These are phyloP conservation scores for apple (Malus domestica) DNA, from an alignment of 306 rosid species.

Conservation along the genomic window ASM211411v1 NC_041799.1:5130501-5131000, in stretches of 20 bases:
- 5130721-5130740: too few species aligned
- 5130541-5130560: neutral
- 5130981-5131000: neutral
- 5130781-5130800: neutral
- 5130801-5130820: neutral
- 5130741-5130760: neutral
- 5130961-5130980: neutral
- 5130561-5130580: neutral
- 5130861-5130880: too few species aligned
- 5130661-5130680: too few species aligned
- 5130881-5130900: too few species aligned
- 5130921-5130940: neutral
- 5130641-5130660: too few species aligned
- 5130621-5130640: neutral
- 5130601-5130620: neutral
- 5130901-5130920: too few species aligned
- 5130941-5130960: neutral
- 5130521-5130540: neutral
- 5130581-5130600: neutral
- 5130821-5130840: too few species aligned
- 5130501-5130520: slow-evolving; percentile 7
- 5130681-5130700: too few species aligned
- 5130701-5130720: too few species aligned
- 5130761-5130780: neutral
- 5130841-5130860: too few species aligned